These are phyloP conservation scores for Auriscalpium microsporum DNA, from an alignment of 768 basidiomycete species.

Conservation along the genomic window DNA sequence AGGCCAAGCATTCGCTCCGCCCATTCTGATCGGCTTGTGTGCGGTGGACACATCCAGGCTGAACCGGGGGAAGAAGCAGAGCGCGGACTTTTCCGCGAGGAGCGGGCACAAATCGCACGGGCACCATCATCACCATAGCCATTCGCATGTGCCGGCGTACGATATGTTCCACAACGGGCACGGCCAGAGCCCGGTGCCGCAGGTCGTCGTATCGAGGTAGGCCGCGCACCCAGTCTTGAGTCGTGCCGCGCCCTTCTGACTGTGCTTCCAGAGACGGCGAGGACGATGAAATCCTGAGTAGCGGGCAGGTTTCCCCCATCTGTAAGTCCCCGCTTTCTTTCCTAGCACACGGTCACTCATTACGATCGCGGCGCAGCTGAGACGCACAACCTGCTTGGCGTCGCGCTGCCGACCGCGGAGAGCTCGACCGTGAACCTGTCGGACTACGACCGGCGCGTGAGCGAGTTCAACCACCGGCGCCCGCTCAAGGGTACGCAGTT, in stretches of 20 bases:
- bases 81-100: slow-evolving; percentile 21
- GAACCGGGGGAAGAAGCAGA: slow-evolving; percentile 26
- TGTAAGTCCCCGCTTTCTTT: slow-evolving; percentile 29
- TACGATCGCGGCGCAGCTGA: background rate
- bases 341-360: background rate
- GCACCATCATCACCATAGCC: slow-evolving; percentile 14
- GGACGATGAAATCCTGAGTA: slow-evolving; percentile 65
- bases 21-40: background rate
- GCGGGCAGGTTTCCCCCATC: slow-evolving; percentile 67
- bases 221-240: slow-evolving; percentile 6
- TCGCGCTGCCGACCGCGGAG: slow-evolving; percentile 4
- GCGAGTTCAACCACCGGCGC: slow-evolving; percentile 34
- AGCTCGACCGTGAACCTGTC: slow-evolving; percentile 19
- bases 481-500: slow-evolving; percentile 28
- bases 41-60: slow-evolving; percentile 7
- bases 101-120: slow-evolving; percentile 10
- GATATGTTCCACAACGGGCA: background rate
- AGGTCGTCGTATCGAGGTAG: slow-evolving; percentile 34
- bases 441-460: slow-evolving; percentile 26
- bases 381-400: slow-evolving; percentile 1
- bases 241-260: background rate
- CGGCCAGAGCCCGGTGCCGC: slow-evolving; percentile 20
- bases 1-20: background rate
- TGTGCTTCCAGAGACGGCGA: slow-evolving; percentile 28
- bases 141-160: slow-evolving; percentile 14